Evolutionary conservation across 1,284 basidiomycete species (phyloP), one percentile per base, ranked within the genome.

Genomic region (Xerocomus minutiporus): DNA sequence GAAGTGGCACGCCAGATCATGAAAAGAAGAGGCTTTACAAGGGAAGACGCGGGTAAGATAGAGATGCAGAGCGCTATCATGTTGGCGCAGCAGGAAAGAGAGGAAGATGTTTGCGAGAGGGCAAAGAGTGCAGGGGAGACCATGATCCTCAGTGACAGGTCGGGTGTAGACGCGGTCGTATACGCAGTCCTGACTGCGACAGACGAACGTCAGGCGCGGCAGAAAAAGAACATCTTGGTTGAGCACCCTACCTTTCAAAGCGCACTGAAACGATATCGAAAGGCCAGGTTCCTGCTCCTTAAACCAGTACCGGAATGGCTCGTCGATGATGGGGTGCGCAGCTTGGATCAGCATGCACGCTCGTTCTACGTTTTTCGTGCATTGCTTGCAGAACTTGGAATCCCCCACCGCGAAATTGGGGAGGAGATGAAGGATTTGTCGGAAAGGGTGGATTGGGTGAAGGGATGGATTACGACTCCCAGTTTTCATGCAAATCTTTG

Each of bases 21-120:
- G 76, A 69, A 61, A 51, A 59, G 59, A 11, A 70, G 71, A 28
- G 80, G 79, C 0, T 84, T 78, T 59, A 78, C 77, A 20, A 72
- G 82, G 44, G 61, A 73, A 20, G 73, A 81, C 48, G 72, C 79
- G 17, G 71, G 69, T 12, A 73, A 64, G 44, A 62, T 82, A 36
- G 74, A 79, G 54, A 84, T 86, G 83, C 83, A 86, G 62, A 59
- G 67, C 39, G 77, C 78, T 5, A 86, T 86, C 46, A 73, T 84
- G 75, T 52, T 72, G 8, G 79, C 77, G 2, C 82, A 86, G 53
- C 53, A 81, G 50, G 60, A 68, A 34, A 71, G 67, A 46, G 83
- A 85, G 64, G 58, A 53, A 12, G 60, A 61, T 20, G 68, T 64
- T 2, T 57, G 53, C 36, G 54, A 49, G 46, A 46, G 38, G 45